Conservation (phyloP, 495 filamentous ascomycete genomes). For the Aspergillus ostianus region DNA sequence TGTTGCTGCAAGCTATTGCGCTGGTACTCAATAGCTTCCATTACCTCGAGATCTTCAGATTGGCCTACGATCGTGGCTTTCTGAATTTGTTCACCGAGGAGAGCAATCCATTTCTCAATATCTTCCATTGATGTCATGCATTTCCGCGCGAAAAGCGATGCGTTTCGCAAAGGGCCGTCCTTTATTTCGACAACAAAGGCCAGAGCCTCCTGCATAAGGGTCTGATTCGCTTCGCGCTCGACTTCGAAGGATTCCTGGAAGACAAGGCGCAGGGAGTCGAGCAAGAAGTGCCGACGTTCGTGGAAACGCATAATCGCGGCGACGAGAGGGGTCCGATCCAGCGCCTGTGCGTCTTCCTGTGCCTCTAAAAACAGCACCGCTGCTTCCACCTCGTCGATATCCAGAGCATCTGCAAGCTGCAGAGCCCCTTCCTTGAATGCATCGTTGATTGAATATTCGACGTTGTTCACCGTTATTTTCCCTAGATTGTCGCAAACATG, state of each 20-base stretch:
- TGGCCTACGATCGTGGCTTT: conserved; percentile 68
- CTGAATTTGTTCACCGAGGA: conserved; percentile 67
- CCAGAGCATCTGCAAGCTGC: conserved; percentile 77
- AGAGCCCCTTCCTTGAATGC: conserved; percentile 79
- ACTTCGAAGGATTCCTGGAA: conserved; percentile 62
- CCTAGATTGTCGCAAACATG: conserved; percentile 44
- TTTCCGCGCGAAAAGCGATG: conserved; percentile 58
- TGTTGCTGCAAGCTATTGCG: conserved; percentile 72
- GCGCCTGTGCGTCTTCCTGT: conserved; percentile 58
- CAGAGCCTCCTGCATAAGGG: conserved; percentile 41
- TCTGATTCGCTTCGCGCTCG: conserved; percentile 47
- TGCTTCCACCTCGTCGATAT: conserved; percentile 86
- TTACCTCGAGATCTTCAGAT: conserved; percentile 51
- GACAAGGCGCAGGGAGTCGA: conserved; percentile 79
- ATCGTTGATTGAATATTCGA: conserved; percentile 77
- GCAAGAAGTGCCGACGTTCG: conserved; percentile 67
- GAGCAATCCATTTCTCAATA: conserved; percentile 69
- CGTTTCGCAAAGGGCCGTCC: conserved; percentile 40
- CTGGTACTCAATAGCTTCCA: conserved; percentile 72
- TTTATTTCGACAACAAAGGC: conserved; percentile 46
- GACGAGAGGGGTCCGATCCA: conserved; percentile 67
- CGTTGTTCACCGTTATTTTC: conserved; percentile 65
- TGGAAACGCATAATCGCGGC: conserved; percentile 84
- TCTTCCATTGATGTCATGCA: conserved; percentile 71
- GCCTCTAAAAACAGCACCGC: conserved; percentile 69